Percentiles rank a stretch among this genome's conserved stretches.
Evolutionary conservation across 2,329 filamentous ascomycete genomes (phyloP).

Genomic region (Cytospora schulzeri): DNA sequence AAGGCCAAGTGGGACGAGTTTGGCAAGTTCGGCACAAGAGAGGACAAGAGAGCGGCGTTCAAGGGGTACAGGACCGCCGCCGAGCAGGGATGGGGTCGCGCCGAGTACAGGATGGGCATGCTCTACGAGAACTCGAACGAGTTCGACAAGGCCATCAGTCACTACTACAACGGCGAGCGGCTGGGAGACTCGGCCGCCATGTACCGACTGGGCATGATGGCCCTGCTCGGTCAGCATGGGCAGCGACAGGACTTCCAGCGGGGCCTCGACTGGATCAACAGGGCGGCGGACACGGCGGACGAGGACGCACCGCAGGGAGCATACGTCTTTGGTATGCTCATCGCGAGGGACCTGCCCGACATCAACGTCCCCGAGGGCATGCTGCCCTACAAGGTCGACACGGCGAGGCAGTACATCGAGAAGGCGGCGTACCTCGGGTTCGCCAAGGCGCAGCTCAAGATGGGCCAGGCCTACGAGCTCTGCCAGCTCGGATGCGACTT

Average conservation of each 20-base stretch:
- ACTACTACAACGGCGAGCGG: slow-evolving; percentile 82
- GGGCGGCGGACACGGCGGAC: slow-evolving; percentile 83
- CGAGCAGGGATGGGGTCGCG: slow-evolving; percentile 80
- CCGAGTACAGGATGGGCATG: slow-evolving; percentile 98
- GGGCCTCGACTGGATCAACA: slow-evolving; percentile 80
- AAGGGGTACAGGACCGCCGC: slow-evolving; percentile 83
- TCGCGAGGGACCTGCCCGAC: slow-evolving; percentile 88
- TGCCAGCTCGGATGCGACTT: slow-evolving; percentile 94
- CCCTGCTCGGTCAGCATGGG: slow-evolving; percentile 88
- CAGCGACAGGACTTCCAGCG: slow-evolving; percentile 77
- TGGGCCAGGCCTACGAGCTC: slow-evolving; percentile 94
- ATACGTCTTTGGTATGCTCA: slow-evolving; percentile 93
- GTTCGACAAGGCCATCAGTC: slow-evolving; percentile 83
- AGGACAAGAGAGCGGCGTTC: slow-evolving; percentile 95
- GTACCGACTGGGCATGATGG: slow-evolving; percentile 95
- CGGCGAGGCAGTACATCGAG: slow-evolving; percentile 85
- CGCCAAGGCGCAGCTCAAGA: slow-evolving; percentile 93
- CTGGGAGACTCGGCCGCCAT: slow-evolving; percentile 84
- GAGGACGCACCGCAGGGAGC: slow-evolving; percentile 97
- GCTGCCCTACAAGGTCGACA: slow-evolving; percentile 70
- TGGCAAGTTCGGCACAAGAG: slow-evolving; percentile 86
- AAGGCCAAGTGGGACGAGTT: slow-evolving; percentile 97
- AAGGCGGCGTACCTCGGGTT: slow-evolving; percentile 96
- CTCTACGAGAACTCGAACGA: slow-evolving; percentile 96
- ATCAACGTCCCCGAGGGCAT: slow-evolving; percentile 74